A percentile compares a stretch with the other conserved stretches of the same genome.
phyloP scores from a whole-genome alignment of 78 protist genomes.

The Planoprotostelium fungivorum region DNA sequence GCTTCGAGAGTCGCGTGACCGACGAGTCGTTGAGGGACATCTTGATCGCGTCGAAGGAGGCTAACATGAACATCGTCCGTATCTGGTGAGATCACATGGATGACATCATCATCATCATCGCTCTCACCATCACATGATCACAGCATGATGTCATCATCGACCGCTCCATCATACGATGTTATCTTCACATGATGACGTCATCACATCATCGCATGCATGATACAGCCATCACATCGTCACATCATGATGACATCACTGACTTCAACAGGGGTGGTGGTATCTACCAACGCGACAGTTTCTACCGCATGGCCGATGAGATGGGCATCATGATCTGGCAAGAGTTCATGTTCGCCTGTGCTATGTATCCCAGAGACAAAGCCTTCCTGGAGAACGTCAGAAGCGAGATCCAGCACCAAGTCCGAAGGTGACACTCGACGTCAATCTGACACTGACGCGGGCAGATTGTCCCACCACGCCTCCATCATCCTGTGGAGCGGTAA shows the following conservation, averaged over 20 bases:
- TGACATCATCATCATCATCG: too few relatives aligned
- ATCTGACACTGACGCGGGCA: neutral
- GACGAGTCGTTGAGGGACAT: neutral
- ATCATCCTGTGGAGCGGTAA: conserved; percentile 79
- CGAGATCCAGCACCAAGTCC: conserved; percentile 50
- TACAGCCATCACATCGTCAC: too few relatives aligned
- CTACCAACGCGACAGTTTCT: conserved; percentile 41
- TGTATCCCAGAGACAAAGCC: conserved; percentile 72
- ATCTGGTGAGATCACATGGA: conserved; percentile 43
- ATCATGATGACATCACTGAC: neutral
- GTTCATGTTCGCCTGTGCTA: conserved; percentile 77
- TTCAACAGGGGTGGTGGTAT: conserved; percentile 43
- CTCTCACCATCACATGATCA: too few relatives aligned
- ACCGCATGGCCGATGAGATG: conserved; percentile 29
- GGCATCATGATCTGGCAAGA: conserved; percentile 88
- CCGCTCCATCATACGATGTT: too few relatives aligned
- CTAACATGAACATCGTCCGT: conserved; percentile 50
- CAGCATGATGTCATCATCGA: too few relatives aligned
- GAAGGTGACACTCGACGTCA: neutral
- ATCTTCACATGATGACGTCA: too few relatives aligned
- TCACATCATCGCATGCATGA: too few relatives aligned
- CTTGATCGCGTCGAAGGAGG: neutral
- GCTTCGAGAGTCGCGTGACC: conserved; percentile 28
- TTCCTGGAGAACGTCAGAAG: conserved; percentile 56
- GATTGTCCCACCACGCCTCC: conserved; percentile 63